Conservation (phyloP, 345 rosid species). For the Erucastrum elatum region DNA sequence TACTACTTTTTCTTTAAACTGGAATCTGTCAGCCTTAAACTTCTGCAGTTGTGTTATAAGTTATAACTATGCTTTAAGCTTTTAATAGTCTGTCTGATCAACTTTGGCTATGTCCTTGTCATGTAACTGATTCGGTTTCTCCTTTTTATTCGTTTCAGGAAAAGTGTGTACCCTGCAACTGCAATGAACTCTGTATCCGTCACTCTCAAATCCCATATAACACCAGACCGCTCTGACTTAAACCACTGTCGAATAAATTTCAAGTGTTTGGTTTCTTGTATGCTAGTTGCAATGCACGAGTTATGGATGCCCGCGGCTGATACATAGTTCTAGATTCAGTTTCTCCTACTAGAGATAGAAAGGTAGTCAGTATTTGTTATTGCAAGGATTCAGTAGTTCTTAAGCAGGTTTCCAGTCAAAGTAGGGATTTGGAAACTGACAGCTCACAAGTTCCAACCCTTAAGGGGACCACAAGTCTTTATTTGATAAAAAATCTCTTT, state of each 20-base stretch:
- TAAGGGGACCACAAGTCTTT: neutral
- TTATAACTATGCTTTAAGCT: constrained; percentile 7
- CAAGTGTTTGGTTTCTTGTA: constrained; percentile 44
- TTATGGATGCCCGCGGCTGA: constrained; percentile 77
- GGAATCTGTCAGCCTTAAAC: neutral
- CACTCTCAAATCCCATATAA: constrained; percentile 49
- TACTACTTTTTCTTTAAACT: neutral
- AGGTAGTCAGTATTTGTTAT: constrained; percentile 17
- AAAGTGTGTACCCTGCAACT: constrained; percentile 30
- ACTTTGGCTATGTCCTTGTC: constrained; percentile 13
- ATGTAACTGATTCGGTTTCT: constrained; percentile 21
- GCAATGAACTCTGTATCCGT: constrained; percentile 51
- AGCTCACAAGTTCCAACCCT: constrained; percentile 17
- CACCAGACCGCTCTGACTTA: constrained; percentile 47
- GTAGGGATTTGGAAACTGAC: constrained; percentile 28
- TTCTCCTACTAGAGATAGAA: constrained; percentile 7
- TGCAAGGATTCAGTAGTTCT: neutral
- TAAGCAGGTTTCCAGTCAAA: constrained; percentile 16
- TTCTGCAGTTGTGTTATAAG: neutral
- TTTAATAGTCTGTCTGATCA: neutral
- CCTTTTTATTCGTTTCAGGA: constrained; percentile 40
- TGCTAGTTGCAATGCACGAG: constrained; percentile 41
- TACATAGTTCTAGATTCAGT: constrained; percentile 45
- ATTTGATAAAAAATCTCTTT: neutral
- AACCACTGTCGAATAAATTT: constrained; percentile 45